Conservation (phyloP, 192 early-diverging fungal genomes). For the Coemansia sp. region DNA sequence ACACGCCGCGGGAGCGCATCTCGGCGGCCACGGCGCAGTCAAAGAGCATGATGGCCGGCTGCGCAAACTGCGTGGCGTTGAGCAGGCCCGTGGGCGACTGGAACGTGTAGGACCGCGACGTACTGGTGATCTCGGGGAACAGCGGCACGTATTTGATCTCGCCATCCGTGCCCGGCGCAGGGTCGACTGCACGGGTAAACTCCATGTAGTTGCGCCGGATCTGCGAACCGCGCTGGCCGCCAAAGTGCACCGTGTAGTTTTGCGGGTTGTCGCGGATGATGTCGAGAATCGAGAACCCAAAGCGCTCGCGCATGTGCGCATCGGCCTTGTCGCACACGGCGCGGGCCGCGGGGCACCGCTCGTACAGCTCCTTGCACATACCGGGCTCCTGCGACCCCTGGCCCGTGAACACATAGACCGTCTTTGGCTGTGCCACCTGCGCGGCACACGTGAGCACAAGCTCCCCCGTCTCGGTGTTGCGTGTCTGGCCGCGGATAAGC, state of each 20-base stretch:
- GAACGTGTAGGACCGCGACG: slow-evolving; percentile 78
- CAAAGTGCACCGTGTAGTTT: slow-evolving; percentile 86
- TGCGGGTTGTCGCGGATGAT: slow-evolving; percentile 88
- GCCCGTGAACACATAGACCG: slow-evolving; percentile 92
- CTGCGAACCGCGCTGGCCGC: slow-evolving; percentile 73
- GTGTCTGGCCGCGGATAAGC: slow-evolving; percentile 77
- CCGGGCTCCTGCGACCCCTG: slow-evolving; percentile 94
- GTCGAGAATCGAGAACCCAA: slow-evolving; percentile 88
- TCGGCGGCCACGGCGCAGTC: slow-evolving; percentile 80
- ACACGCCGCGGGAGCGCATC: slow-evolving; percentile 80
- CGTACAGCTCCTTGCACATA: slow-evolving; percentile 94
- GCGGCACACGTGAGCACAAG: slow-evolving; percentile 76
- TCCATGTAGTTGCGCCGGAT: slow-evolving; percentile 82
- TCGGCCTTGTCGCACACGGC: slow-evolving; percentile 89
- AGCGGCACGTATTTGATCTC: slow-evolving; percentile 51
- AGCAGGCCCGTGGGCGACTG: slow-evolving; percentile 79
- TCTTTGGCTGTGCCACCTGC: slow-evolving; percentile 82
- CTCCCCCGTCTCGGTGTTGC: slow-evolving; percentile 62
- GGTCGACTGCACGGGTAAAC: slow-evolving; percentile 10
- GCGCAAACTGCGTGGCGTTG: slow-evolving; percentile 94
- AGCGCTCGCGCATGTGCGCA: slow-evolving; percentile 74
- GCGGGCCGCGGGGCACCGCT: slow-evolving; percentile 72
- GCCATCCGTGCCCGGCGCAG: not conserved
- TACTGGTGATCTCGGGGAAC: slow-evolving; percentile 80
- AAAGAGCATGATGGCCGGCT: slow-evolving; percentile 86